Percentiles rank a stretch among this genome's conserved stretches.
Conservation (phyloP, 2,329 filamentous ascomycete genomes). For the Aureobasidium leucospermi region DNA sequence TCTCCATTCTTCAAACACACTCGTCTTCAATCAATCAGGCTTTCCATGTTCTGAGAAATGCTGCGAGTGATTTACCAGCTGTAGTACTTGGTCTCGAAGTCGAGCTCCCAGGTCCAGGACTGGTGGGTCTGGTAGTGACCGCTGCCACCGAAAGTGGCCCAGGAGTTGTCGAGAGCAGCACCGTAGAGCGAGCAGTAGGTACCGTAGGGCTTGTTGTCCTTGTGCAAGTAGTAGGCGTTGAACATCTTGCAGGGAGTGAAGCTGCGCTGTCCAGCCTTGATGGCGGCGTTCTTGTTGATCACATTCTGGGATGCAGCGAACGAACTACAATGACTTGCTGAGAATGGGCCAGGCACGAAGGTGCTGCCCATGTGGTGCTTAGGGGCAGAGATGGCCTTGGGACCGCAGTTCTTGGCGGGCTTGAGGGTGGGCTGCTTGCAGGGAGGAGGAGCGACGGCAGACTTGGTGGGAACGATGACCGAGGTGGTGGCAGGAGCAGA, state of each 20-base stretch:
- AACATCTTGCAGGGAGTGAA: constrained; percentile 18
- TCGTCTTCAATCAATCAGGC: not conserved
- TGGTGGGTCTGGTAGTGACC: constrained; percentile 13
- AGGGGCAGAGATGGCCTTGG: constrained; percentile 16
- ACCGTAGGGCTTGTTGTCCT: constrained; percentile 17
- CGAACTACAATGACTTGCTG: constrained; percentile 20
- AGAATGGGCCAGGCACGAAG: constrained; percentile 23
- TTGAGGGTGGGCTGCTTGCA: constrained; percentile 3
- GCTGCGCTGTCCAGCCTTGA: constrained; percentile 7
- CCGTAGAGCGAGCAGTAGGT: constrained; percentile 22
- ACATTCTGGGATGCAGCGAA: constrained; percentile 21
- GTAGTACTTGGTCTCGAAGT: not conserved
- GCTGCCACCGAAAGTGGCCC: constrained; percentile 14
- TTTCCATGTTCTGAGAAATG: not conserved
- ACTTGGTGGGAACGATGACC: not conserved
- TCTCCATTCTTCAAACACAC: not conserved
- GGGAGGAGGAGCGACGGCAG: not conserved
- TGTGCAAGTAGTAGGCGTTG: constrained; percentile 19
- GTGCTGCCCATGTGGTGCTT: constrained; percentile 18
- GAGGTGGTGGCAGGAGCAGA: not conserved
- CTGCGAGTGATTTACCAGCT: not conserved
- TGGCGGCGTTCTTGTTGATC: constrained; percentile 16
- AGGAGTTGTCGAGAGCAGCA: constrained; percentile 14
- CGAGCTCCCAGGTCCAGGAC: constrained; percentile 12
- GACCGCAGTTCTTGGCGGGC: constrained; percentile 21